phyloP scores from a whole-genome alignment of 192 early-diverging fungal genomes.

The Phycomyces nitens region DNA sequence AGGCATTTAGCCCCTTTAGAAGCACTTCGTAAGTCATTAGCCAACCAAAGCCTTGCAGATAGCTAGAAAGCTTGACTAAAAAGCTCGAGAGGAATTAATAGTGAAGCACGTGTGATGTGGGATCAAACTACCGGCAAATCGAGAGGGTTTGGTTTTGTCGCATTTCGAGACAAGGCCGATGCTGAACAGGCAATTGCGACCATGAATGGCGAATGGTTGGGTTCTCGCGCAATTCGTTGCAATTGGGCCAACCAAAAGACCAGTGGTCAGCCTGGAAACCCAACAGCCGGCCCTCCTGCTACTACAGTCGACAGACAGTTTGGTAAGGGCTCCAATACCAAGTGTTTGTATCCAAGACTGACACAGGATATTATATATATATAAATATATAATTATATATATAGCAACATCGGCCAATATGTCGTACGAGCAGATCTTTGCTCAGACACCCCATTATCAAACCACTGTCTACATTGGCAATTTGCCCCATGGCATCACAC shows the following conservation, averaged over 20 bases:
- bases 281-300: constrained; percentile 9
- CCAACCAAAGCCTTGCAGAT: neutral
- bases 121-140: constrained; percentile 84
- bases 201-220: constrained; percentile 88
- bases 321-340: neutral
- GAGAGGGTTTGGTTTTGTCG: constrained; percentile 87
- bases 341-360: constrained; percentile 5
- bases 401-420: constrained; percentile 23
- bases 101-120: constrained; percentile 92
- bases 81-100: constrained; percentile 19
- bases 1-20: constrained; percentile 73
- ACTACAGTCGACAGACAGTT: neutral
- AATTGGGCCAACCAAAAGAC: constrained; percentile 92
- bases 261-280: constrained; percentile 1
- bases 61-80: neutral
- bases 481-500: constrained; percentile 74
- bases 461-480: constrained; percentile 90
- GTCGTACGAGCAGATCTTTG: constrained; percentile 66
- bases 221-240: constrained; percentile 79
- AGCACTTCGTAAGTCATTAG: constrained; percentile 59
- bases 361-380: too few species aligned
- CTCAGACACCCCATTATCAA: constrained; percentile 75
- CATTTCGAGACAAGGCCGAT: constrained; percentile 82
- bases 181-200: constrained; percentile 79
- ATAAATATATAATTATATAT: too few species aligned